Conservation (phyloP, 2,329 filamentous ascomycete genomes). For the Phialophora chinensis region DNA sequence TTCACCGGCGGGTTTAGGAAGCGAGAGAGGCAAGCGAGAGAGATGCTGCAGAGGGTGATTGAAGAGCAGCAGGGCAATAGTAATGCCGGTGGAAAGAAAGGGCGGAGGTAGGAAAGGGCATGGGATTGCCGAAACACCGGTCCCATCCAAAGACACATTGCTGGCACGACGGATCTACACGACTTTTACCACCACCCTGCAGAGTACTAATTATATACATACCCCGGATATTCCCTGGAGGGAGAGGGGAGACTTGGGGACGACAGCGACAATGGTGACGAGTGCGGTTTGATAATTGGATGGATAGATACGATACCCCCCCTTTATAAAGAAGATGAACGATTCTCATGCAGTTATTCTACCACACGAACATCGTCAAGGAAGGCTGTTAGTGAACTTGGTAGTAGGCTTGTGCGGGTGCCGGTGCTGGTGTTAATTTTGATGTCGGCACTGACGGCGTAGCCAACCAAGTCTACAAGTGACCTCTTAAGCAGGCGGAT, state of each 20-base stretch:
- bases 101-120: conserved; percentile 16
- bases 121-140: too few species aligned
- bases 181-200: neutral
- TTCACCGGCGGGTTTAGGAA: conserved; percentile 68
- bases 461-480: too few species aligned
- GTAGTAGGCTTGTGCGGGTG: too few species aligned
- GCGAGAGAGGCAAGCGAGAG: conserved; percentile 62
- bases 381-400: neutral
- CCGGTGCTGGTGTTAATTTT: neutral
- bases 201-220: neutral
- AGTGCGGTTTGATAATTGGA: neutral
- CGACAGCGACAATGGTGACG: neutral
- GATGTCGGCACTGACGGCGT: neutral
- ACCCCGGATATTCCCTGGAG: neutral
- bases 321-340: neutral
- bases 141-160: neutral
- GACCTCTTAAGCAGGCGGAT: too few species aligned
- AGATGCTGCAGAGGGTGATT: conserved; percentile 44
- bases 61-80: conserved; percentile 19
- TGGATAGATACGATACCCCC: neutral
- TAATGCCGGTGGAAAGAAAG: conserved; percentile 20
- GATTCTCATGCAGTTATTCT: neutral
- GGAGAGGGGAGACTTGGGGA: neutral
- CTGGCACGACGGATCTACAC: neutral
- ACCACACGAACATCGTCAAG: neutral